These are phyloP conservation scores for Sideroxylon spinosum DNA, from an alignment of 179 eudicot species.

Conservation along the genomic window DNA sequence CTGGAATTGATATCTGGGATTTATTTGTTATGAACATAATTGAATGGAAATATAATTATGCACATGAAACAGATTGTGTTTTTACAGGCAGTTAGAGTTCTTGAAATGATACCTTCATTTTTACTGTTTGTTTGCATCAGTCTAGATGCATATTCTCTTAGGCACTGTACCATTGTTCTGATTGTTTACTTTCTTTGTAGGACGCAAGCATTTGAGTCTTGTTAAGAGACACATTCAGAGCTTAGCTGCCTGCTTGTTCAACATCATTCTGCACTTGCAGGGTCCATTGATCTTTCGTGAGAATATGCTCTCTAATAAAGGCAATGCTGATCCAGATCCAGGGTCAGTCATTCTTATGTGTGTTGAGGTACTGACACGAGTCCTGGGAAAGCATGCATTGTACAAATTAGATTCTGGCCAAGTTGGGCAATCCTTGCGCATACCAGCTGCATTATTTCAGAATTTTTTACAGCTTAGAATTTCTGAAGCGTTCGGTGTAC, in stretches of 20 bases:
- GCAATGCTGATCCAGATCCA: conserved; percentile 53
- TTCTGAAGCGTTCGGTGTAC: conserved; percentile 23
- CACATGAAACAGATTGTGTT: too few relatives aligned
- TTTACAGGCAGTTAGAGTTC: neutral
- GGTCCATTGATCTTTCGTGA: conserved; percentile 53
- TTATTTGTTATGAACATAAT: neutral
- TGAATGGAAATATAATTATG: too few relatives aligned
- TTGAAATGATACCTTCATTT: neutral
- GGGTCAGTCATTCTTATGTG: conserved; percentile 87
- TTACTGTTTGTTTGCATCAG: neutral
- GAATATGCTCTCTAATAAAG: conserved; percentile 21
- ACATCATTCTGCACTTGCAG: conserved; percentile 71
- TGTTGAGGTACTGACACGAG: conserved; percentile 63
- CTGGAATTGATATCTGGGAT: neutral
- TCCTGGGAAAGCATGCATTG: conserved; percentile 60
- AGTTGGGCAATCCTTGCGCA: conserved; percentile 57
- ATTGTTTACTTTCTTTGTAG: conserved; percentile 38
- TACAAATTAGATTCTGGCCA: conserved; percentile 55
- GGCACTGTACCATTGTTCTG: conserved; percentile 4
- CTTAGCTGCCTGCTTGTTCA: conserved; percentile 66
- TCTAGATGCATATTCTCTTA: neutral
- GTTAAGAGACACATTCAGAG: conserved; percentile 53
- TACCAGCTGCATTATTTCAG: conserved; percentile 62
- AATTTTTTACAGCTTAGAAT: conserved; percentile 39
- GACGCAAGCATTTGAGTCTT: conserved; percentile 48